These are phyloP conservation scores for Pneumocystis oryctolagi DNA, from an alignment of 1,139 yeast species.

Conservation along the genomic window DNA sequence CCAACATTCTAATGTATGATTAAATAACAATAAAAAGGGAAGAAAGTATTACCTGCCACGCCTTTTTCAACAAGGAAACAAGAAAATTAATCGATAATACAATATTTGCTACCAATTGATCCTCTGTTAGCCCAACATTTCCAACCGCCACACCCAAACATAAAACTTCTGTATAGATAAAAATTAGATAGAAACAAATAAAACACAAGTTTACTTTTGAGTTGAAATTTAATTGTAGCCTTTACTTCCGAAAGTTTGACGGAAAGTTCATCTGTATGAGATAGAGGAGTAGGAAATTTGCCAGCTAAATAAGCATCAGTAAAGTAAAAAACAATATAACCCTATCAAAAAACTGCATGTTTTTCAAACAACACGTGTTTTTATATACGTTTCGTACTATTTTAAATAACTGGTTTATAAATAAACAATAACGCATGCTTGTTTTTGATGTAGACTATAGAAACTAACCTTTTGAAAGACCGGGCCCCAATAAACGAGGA, in stretches of 20 bases:
- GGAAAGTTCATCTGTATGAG: constrained; percentile 97
- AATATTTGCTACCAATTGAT: constrained; percentile 90
- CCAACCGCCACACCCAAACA: constrained; percentile 95
- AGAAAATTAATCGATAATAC: constrained; percentile 98
- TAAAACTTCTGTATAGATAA: constrained; percentile 30
- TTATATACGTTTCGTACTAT: too few species aligned
- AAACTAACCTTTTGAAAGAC: constrained; percentile 79
- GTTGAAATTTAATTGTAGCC: constrained; percentile 99
- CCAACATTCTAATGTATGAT: constrained; percentile 98
- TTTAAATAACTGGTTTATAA: too few species aligned
- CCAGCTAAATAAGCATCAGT: constrained; percentile 54
- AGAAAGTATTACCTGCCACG: not conserved
- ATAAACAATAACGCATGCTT: too few species aligned
- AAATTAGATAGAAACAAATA: constrained; percentile 33
- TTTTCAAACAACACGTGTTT: too few species aligned
- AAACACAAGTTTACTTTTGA: constrained; percentile 65
- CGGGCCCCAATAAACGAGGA: constrained; percentile 99
- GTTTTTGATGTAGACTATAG: too few species aligned
- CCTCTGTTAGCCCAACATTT: constrained; percentile 98
- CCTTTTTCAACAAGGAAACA: constrained; percentile 98
- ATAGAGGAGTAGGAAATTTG: constrained; percentile 99
- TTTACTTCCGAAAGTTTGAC: constrained; percentile 91
- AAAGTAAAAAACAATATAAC: too few species aligned
- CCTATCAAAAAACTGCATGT: too few species aligned
- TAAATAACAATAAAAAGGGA: not conserved